Evolutionary conservation across 176 grass and related monocot genomes (phyloP).

Genomic region (Carex parvula): DNA sequence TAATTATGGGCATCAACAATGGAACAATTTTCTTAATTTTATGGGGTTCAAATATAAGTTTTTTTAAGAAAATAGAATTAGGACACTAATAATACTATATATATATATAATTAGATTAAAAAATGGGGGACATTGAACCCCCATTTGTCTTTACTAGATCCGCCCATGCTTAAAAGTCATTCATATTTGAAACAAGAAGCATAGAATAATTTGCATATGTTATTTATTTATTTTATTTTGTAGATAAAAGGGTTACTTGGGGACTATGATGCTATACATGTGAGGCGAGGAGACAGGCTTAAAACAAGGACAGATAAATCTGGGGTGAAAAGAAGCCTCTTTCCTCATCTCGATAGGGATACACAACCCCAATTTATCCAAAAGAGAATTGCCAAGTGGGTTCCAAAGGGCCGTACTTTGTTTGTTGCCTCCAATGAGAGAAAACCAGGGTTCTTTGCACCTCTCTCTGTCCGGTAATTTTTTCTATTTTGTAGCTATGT

Average conservation of each 20-base stretch:
- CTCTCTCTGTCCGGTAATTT: constrained; percentile 62
- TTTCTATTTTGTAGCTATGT: neutral
- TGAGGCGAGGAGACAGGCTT: constrained; percentile 78
- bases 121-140: no score
- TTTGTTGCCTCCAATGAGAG: constrained; percentile 94
- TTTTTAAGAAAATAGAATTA: no score
- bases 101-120: no score
- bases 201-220: neutral
- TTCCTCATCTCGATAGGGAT: constrained; percentile 96
- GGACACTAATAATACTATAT: no score
- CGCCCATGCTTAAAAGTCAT: neutral
- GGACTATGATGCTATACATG: constrained; percentile 98
- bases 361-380: constrained; percentile 83
- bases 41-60: no score
- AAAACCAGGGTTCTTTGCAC: constrained; percentile 67
- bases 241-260: constrained; percentile 83
- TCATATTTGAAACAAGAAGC: neutral
- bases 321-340: constrained; percentile 73
- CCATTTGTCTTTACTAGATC: no score
- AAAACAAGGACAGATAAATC: constrained; percentile 89
- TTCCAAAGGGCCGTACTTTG: constrained; percentile 66
- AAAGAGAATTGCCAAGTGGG: constrained; percentile 78
- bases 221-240: constrained; percentile 22
- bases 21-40: no score
- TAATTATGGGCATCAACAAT: no score